Conservation (phyloP, 164 flowering plant species). For the Cinnamomum chago region DNA sequence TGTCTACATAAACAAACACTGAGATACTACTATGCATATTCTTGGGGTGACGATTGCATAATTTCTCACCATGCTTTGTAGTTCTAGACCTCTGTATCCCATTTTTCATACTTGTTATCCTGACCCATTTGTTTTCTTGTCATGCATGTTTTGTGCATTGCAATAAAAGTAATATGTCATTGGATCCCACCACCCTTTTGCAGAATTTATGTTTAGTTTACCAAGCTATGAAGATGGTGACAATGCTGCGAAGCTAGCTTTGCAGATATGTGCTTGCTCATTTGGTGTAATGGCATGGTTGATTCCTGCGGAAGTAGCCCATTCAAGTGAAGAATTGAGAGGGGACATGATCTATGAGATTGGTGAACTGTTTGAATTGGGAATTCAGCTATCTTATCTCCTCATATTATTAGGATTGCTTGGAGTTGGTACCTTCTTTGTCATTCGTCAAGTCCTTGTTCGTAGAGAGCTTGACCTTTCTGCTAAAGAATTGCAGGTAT, state of each 20-base stretch:
- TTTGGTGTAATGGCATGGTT: constrained; percentile 49
- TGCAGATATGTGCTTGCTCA: constrained; percentile 25
- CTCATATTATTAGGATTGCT: constrained; percentile 70
- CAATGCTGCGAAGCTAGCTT: constrained; percentile 17
- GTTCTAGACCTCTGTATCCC: not conserved
- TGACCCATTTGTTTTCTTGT: not conserved
- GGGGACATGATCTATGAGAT: constrained; percentile 61
- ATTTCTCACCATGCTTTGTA: not conserved
- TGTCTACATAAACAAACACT: not conserved
- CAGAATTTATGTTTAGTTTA: constrained; percentile 28
- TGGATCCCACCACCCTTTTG: constrained; percentile 8
- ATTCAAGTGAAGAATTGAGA: constrained; percentile 42
- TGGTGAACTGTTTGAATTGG: constrained; percentile 86
- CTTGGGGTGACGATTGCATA: too few relatives aligned
- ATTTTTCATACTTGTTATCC: not conserved
- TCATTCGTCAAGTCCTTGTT: constrained; percentile 88
- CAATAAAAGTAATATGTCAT: not conserved
- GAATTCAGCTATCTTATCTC: constrained; percentile 85
- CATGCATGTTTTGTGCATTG: not conserved
- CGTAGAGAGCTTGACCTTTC: constrained; percentile 98
- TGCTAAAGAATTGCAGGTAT: constrained; percentile 91
- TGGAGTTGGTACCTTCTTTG: constrained; percentile 81
- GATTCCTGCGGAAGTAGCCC: constrained; percentile 49
- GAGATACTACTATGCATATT: too few relatives aligned
- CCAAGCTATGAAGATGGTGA: constrained; percentile 12